phyloP scores from a whole-genome alignment of 2,329 filamentous ascomycete genomes.

The Rhinocladiella mackenziei region DNA sequence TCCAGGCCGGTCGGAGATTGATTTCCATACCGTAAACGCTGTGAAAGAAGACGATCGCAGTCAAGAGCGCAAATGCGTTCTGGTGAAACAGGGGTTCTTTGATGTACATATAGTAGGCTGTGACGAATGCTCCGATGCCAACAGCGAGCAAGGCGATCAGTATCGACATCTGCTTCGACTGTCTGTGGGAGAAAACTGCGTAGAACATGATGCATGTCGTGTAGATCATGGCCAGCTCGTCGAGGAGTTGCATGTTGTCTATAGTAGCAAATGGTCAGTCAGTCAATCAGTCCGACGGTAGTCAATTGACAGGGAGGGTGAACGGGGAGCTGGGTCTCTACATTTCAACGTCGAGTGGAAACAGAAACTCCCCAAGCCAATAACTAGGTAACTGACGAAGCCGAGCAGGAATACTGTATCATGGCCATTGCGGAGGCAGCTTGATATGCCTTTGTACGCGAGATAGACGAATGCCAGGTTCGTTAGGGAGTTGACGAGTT shows the following conservation, averaged over 20 bases:
- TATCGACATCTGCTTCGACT: conserved; percentile 49
- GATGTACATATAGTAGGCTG: conserved; percentile 73
- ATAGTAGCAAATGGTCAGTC: not conserved
- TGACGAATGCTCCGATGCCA: conserved; percentile 63
- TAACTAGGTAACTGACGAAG: conserved; percentile 59
- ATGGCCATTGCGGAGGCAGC: conserved; percentile 68
- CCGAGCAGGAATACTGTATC: conserved; percentile 69
- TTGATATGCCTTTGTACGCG: conserved; percentile 68
- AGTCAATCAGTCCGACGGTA: not conserved
- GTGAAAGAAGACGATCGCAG: conserved; percentile 64
- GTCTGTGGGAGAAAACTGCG: conserved; percentile 70
- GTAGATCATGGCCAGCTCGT: conserved; percentile 69
- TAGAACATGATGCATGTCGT: conserved; percentile 67
- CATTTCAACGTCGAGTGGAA: conserved; percentile 64
- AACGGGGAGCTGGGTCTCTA: conserved; percentile 31
- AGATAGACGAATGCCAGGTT: conserved; percentile 79
- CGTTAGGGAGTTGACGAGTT: conserved; percentile 75
- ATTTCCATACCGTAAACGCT: conserved; percentile 75
- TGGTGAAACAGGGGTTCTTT: conserved; percentile 83
- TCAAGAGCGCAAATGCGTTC: conserved; percentile 69
- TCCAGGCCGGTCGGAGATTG: conserved; percentile 57
- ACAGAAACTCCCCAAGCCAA: conserved; percentile 59
- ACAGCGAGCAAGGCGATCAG: conserved; percentile 57
- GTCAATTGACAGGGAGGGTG: not conserved
- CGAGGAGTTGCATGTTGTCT: conserved; percentile 62